A percentile compares a stretch with the other conserved stretches of the same genome.
Conservation (phyloP, 192 early-diverging fungal genomes). For the Paraglomus brasilianum region DNA sequence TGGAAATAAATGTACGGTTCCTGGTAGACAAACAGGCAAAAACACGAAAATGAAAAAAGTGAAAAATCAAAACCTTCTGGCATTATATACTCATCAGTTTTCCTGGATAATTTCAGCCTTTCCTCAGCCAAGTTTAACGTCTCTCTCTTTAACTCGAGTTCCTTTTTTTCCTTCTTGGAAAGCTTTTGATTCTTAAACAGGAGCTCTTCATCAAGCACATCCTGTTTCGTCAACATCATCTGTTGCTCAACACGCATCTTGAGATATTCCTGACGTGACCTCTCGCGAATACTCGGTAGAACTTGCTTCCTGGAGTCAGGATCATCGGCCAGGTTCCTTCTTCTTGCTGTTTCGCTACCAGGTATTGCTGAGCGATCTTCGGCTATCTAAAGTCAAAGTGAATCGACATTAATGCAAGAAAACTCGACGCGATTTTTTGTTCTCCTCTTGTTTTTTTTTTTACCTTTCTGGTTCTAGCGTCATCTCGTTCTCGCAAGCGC, state of each 20-base stretch:
- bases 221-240: conserved; percentile 70
- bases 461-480: conserved; percentile 71
- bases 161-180: conserved; percentile 71
- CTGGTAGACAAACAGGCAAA: not conserved
- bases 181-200: conserved; percentile 74
- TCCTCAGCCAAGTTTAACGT: conserved; percentile 83
- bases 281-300: conserved; percentile 76
- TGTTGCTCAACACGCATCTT: conserved; percentile 81
- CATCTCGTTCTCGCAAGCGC: conserved; percentile 78
- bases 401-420: not conserved
- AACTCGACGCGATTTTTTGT: not conserved
- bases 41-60: conserved; percentile 6
- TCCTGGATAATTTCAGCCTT: conserved; percentile 73
- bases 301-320: conserved; percentile 63
- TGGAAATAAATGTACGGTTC: conserved; percentile 39
- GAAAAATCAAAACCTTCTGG: conserved; percentile 54
- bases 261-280: conserved; percentile 90
- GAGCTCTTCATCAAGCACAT: conserved; percentile 85
- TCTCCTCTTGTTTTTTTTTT: conserved; percentile 34
- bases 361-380: conserved; percentile 69
- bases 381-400: conserved; percentile 41
- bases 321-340: conserved; percentile 84
- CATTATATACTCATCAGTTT: conserved; percentile 83
- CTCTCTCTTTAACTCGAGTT: conserved; percentile 83
- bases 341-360: conserved; percentile 61